Conservation (phyloP, 2,329 filamentous ascomycete species). For the Sporothrix globosa region DNA sequence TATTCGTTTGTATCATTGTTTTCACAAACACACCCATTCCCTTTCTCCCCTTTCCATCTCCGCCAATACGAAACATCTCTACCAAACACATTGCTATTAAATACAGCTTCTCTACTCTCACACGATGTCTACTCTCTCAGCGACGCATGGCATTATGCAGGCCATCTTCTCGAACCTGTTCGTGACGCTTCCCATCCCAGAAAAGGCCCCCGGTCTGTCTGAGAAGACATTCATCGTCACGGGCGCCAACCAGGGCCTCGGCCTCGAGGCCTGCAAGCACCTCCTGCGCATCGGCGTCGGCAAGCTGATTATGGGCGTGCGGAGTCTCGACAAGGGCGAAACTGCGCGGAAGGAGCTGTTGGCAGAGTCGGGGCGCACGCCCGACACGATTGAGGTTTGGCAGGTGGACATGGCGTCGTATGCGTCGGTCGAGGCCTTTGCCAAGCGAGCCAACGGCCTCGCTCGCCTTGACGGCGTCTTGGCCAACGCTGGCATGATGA, state of each 20-base stretch:
- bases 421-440: constrained; percentile 49
- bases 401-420: constrained; percentile 49
- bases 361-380: background rate
- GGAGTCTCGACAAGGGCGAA: constrained; percentile 42
- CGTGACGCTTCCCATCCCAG: constrained; percentile 23
- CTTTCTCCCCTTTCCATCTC: background rate
- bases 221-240: constrained; percentile 47
- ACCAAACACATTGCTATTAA: too few relatives aligned
- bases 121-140: constrained; percentile 14
- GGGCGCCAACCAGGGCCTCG: constrained; percentile 51
- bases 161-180: constrained; percentile 31
- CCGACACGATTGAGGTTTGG: constrained; percentile 45
- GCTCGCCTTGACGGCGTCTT: constrained; percentile 50
- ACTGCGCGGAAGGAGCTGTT: constrained; percentile 37
- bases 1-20: too few relatives aligned
- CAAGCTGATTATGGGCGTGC: constrained; percentile 49
- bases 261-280: constrained; percentile 47
- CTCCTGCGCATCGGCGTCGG: constrained; percentile 44
- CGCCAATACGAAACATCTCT: too few relatives aligned
- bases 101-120: background rate
- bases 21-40: too few relatives aligned
- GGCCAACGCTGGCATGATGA: constrained; percentile 50
- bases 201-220: constrained; percentile 6
- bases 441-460: constrained; percentile 42
- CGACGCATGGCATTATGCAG: background rate